A percentile compares a stretch with the other conserved stretches of the same genome.
These are phyloP conservation scores for Sporobolomyces pararoseus DNA, from an alignment of 768 basidiomycete species.

Conservation along the genomic window DNA sequence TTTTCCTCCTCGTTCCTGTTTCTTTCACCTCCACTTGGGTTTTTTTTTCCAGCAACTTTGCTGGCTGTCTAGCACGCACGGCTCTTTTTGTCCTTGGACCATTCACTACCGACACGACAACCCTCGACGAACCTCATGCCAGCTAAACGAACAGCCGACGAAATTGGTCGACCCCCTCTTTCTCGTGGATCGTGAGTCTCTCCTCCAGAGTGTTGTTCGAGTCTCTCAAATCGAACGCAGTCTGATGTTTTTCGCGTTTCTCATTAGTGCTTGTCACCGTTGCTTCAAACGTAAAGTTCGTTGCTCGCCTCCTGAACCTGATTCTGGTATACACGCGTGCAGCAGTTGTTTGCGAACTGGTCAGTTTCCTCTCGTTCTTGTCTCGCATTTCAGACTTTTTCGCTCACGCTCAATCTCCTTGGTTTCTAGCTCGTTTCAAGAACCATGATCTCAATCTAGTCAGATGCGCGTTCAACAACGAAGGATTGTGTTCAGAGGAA, in stretches of 20 bases:
- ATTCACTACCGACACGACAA: background rate
- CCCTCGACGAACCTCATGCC: slow-evolving; percentile 14
- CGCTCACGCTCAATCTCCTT: background rate
- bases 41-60: too few species aligned
- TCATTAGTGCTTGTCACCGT: slow-evolving; percentile 22
- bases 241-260: background rate
- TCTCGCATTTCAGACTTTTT: background rate
- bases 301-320: slow-evolving; percentile 12
- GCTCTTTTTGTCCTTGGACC: too few species aligned
- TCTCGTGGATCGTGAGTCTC: slow-evolving; percentile 29
- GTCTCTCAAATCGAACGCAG: too few species aligned
- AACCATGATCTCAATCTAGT: slow-evolving; percentile 23
- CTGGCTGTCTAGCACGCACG: too few species aligned
- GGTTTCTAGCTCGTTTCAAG: slow-evolving; percentile 28
- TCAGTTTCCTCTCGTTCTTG: background rate
- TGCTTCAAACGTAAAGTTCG: slow-evolving; percentile 33
- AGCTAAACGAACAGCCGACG: slow-evolving; percentile 18
- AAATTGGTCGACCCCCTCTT: slow-evolving; percentile 13
- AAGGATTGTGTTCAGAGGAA: slow-evolving; percentile 30
- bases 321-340: slow-evolving; percentile 18
- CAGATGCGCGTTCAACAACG: slow-evolving; percentile 26
- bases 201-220: too few species aligned
- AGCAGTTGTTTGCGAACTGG: slow-evolving; percentile 22
- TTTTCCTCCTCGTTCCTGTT: too few species aligned
- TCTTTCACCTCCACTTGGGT: too few species aligned